These are phyloP conservation scores for Penicillium fimorum DNA, from an alignment of 495 filamentous ascomycete genomes.

Conservation along the genomic window DNA sequence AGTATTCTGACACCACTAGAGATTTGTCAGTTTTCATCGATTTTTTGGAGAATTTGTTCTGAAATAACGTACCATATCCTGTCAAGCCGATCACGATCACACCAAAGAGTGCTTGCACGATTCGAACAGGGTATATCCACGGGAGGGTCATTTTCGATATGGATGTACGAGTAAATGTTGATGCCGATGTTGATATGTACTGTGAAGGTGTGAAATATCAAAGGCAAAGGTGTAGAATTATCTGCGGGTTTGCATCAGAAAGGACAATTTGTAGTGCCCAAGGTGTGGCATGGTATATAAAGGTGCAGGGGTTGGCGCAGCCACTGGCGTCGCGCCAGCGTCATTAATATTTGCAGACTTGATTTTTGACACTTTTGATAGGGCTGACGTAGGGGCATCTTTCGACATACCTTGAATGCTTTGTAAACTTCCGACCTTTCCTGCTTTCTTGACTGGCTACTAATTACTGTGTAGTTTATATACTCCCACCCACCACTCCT, in stretches of 20 bases:
- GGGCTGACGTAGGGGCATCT: slow-evolving; percentile 16
- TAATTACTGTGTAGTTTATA: background rate
- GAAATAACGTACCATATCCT: slow-evolving; percentile 60
- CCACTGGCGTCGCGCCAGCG: slow-evolving; percentile 27
- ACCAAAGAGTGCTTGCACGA: slow-evolving; percentile 61
- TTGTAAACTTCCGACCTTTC: background rate
- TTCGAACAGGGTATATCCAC: slow-evolving; percentile 62
- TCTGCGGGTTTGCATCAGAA: background rate
- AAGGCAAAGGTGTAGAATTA: background rate
- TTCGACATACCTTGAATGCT: background rate
- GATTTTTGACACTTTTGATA: slow-evolving; percentile 7
- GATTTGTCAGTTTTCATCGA: slow-evolving; percentile 12
- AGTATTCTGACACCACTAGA: slow-evolving; percentile 31
- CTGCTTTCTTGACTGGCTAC: background rate
- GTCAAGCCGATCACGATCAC: slow-evolving; percentile 70
- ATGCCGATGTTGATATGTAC: background rate
- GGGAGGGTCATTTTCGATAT: slow-evolving; percentile 26
- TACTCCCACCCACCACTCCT: background rate
- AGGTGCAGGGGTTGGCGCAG: slow-evolving; percentile 13
- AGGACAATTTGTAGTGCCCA: background rate
- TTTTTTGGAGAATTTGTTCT: background rate
- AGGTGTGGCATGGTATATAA: slow-evolving; percentile 5
- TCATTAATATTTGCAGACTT: slow-evolving; percentile 21
- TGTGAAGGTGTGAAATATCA: background rate
- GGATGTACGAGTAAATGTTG: slow-evolving; percentile 11